phyloP scores from a whole-genome alignment of 1,284 basidiomycete genomes.

The Ceratobasidium sp. region DNA sequence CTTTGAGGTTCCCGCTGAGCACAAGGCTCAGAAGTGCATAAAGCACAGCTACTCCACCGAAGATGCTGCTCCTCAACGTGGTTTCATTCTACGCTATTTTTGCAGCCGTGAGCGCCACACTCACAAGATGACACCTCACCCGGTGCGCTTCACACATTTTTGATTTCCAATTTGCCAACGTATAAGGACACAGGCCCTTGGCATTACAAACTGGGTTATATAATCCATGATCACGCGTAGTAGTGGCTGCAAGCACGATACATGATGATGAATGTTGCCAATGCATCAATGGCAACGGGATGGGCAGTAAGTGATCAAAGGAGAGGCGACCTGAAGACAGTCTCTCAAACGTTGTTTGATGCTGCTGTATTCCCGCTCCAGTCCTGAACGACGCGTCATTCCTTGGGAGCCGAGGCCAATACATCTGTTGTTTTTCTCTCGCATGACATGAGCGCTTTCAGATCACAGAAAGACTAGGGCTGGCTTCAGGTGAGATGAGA shows the following conservation, averaged over 20 bases:
- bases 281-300: background rate
- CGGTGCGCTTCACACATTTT: background rate
- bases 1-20: background rate
- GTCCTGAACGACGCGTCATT: too few species aligned
- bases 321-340: too few species aligned
- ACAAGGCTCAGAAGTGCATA: background rate
- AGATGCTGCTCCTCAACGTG: background rate
- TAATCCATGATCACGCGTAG: background rate
- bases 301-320: slow-evolving; percentile 2
- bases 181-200: background rate
- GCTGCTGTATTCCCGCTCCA: background rate
- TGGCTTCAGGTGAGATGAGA: too few species aligned
- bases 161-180: background rate
- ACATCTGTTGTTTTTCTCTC: too few species aligned
- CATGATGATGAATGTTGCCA: background rate
- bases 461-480: too few species aligned
- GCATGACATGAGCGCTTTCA: too few species aligned
- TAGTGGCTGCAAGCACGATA: slow-evolving; percentile 11
- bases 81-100: background rate
- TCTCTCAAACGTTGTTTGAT: background rate
- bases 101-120: background rate
- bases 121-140: background rate
- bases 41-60: background rate
- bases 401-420: too few species aligned
- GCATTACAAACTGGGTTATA: background rate